Evolutionary conservation across 2,329 filamentous ascomycete genomes (phyloP), one percentile per base, ranked within the genome.

Genomic region (Sarocladiaceae sp.): DNA sequence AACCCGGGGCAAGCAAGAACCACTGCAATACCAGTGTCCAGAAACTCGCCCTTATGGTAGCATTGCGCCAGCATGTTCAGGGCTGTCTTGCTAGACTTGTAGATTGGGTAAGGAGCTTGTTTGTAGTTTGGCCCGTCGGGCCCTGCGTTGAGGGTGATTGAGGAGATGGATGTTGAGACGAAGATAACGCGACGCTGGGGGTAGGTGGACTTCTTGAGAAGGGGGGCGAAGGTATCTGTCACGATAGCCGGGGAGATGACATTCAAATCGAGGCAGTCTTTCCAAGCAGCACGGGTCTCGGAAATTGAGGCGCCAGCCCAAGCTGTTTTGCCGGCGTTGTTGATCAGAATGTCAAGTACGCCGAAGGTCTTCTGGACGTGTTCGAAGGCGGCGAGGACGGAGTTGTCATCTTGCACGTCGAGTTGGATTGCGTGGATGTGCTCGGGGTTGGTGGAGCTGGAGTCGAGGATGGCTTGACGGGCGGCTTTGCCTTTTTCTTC

Each of bases 271-370:
- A 42, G 37, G 37, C 18, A 42, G 18, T 42, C 37, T 11, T 10
- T n/a, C 37, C 37, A 42, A 22, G 7, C 23, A 11, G 37, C 37
- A 7, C 37, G 18, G 37, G 5, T 42, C 7, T 42, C 37, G 22
- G 37, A 42, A 10, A 42, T 6, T 25, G 37, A 42, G 7, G 4
- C 12, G 23, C 37, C 29, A 33, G 29, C 29, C 8, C 8, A 10
- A 20, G 37, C 37, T n/a, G 17, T 17, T 7, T 42, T 70, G 20
- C 75, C 81, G 10, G 79, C 79, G 55, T 79, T 80, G 65, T 82
- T 82, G 59, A 83, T 64, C 4, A 84, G 66, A n/a, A 82, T 67
- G 62, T 85, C 80, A 3, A 68, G 55, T n/a, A 55, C 55, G 42
- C 59, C 57, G 35, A 64, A 64, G n/a, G 57, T 56, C 6, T 52